Base-by-base conservation (phyloP, 1,284 basidiomycete species). In the Cystobasidium slooffiae region DNA sequence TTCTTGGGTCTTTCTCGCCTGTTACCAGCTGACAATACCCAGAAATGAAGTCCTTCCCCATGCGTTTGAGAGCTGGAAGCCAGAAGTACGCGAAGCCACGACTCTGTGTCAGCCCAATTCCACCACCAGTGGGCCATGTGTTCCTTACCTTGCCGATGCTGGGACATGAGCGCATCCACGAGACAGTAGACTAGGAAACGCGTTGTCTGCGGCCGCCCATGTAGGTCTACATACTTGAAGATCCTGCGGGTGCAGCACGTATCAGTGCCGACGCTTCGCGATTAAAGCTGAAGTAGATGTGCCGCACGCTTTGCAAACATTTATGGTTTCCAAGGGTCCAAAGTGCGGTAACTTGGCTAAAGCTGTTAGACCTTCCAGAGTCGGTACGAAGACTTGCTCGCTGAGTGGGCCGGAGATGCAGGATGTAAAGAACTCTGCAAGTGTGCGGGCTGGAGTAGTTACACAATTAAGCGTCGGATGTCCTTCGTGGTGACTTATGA, bases 1-100 rank as follows among this genome's bases (percentile, higher is more conserved):
- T 99, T 39, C 97, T 87, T 31, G 97, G 97, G 82, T 99, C 97
- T 81, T 99, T 99, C 83, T 99, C 97, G 31, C 95, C 95, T 74
- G 96, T 91, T 0, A 90, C 94, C 39, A 98, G 84, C 69, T 82
- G 83, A 64, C 91, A 86, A 82, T 97, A 99, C 51, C 89, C 88
- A 18, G 85, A 83, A 39, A 98, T 78, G 81, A 99, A 86, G 16
- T 86, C 86, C 49, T 87, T 84, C 0, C 89, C 90, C 85, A 93
- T 87, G 5, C 82, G 83, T 81, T 90, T 90, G 52, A 97, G 82
- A 20, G 88, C 92, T 89, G 70, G 8, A 41, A 7, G 49, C 74
- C 24, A 8, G 56, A 63, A 41, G 77, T 53, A 56, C 53, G 6
- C 16, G 31, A 46, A 62, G 62, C 12, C 51, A 18, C 6, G 65